Evolutionary conservation across 2,329 filamentous ascomycete genomes (phyloP).

Genomic region (Fusarium newnesense): DNA sequence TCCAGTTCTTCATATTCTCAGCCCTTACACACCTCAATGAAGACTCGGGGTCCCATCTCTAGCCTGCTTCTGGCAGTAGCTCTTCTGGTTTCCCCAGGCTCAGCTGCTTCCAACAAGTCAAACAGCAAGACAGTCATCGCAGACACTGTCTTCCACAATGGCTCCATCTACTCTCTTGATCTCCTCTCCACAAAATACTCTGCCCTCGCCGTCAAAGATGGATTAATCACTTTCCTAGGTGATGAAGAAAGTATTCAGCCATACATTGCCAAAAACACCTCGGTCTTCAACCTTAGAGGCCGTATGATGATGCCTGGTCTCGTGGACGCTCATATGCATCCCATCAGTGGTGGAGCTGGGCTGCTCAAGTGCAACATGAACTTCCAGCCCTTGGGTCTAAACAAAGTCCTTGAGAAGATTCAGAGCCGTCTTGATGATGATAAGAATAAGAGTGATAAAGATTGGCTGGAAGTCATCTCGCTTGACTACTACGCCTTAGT

Average conservation of each 20-base stretch:
- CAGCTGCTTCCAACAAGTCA: neutral
- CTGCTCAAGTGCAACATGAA: neutral
- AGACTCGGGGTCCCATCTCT: neutral
- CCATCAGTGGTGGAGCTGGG: neutral
- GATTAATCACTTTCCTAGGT: neutral
- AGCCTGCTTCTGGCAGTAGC: neutral
- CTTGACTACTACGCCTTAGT: neutral
- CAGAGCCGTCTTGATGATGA: neutral
- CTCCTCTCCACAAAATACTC: neutral
- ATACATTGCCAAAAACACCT: neutral
- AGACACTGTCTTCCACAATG: neutral
- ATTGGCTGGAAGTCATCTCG: neutral
- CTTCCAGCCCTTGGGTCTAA: neutral
- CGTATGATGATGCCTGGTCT: neutral
- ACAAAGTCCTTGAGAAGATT: neutral
- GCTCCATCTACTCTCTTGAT: neutral
- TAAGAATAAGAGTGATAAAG: neutral
- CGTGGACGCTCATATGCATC: neutral
- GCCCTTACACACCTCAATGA: rapidly evolving
- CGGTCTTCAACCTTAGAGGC: neutral
- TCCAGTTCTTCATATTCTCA: rapidly evolving
- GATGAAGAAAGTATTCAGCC: neutral
- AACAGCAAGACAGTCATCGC: neutral
- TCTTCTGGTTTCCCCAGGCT: too few species aligned
- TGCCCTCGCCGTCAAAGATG: neutral